Conservation (phyloP, 495 filamentous ascomycete species). For the Schizothecium vesticola region DNA sequence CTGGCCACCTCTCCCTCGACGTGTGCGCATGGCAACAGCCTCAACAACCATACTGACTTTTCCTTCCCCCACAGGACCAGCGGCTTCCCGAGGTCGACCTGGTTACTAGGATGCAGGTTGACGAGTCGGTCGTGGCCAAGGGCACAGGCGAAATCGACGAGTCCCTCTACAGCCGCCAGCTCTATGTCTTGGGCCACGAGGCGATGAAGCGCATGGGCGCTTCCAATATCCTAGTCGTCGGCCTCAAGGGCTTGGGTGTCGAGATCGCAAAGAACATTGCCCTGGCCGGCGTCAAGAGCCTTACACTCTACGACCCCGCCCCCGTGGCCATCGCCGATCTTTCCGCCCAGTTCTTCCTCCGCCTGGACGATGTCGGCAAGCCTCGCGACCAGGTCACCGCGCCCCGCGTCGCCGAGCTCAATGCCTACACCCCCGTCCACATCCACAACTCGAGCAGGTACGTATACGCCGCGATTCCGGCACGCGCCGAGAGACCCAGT, state of each 20-base stretch:
- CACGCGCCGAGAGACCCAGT: neutral
- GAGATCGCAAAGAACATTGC: conserved; percentile 99
- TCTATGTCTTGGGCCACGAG: conserved; percentile 97
- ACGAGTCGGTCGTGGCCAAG: conserved; percentile 50
- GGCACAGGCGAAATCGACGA: conserved; percentile 75
- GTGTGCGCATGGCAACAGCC: too few species aligned
- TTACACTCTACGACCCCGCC: conserved; percentile 83
- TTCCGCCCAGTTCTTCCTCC: conserved; percentile 95
- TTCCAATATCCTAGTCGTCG: conserved; percentile 89
- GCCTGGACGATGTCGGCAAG: conserved; percentile 82
- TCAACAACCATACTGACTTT: neutral
- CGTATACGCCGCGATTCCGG: neutral
- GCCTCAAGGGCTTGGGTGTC: conserved; percentile 88
- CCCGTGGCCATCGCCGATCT: conserved; percentile 78
- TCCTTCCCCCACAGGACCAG: conserved; percentile 26
- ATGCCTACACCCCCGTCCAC: conserved; percentile 87
- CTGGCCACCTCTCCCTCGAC: neutral
- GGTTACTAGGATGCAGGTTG: conserved; percentile 80
- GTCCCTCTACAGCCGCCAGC: conserved; percentile 93
- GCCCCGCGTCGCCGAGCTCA: conserved; percentile 87
- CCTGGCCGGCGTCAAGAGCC: conserved; percentile 78
- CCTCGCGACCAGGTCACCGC: conserved; percentile 80
- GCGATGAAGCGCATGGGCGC: conserved; percentile 99
- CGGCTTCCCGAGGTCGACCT: conserved; percentile 50
- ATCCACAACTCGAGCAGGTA: conserved; percentile 57